These are phyloP conservation scores for Afroboletus lepidellus DNA, from an alignment of 1,284 basidiomycete genomes.

Conservation along the genomic window DNA sequence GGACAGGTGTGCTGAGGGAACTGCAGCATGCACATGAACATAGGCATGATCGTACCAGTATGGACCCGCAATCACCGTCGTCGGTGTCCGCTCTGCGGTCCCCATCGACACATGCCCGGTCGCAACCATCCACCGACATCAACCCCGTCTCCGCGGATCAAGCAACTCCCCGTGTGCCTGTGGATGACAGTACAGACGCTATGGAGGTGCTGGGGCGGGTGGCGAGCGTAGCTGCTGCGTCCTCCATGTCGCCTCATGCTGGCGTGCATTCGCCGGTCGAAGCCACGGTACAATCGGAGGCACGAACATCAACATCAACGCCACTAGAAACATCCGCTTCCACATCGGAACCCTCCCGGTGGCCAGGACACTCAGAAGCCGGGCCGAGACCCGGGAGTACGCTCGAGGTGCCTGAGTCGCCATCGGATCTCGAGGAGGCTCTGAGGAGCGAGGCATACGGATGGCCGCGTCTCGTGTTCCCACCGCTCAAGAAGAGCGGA, in stretches of 20 bases:
- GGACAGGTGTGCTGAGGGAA: constrained; percentile 27
- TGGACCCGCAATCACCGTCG: constrained; percentile 30
- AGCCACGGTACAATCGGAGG: constrained; percentile 13
- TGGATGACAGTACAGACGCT: constrained; percentile 34
- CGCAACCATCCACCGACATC: constrained; percentile 15
- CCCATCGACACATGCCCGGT: constrained; percentile 14
- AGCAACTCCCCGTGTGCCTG: constrained; percentile 44
- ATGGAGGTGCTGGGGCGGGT: constrained; percentile 16
- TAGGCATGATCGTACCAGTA: constrained; percentile 15
- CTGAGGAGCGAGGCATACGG: constrained; percentile 68
- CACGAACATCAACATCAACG: constrained; percentile 17
- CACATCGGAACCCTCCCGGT: constrained; percentile 8
- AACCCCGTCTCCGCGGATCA: constrained; percentile 30
- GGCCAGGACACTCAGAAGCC: neutral
- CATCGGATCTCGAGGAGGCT: constrained; percentile 43
- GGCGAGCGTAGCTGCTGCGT: constrained; percentile 15
- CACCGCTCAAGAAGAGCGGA: constrained; percentile 89
- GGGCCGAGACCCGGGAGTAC: constrained; percentile 4
- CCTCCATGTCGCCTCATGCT: constrained; percentile 29
- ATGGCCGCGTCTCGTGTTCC: constrained; percentile 91
- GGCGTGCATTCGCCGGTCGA: constrained; percentile 20
- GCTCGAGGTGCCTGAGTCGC: constrained; percentile 15
- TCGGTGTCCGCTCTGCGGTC: constrained; percentile 11
- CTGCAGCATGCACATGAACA: constrained; percentile 22
- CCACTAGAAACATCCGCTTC: constrained; percentile 14